Evolutionary conservation across 495 filamentous ascomycete genomes (phyloP).

Genomic region (Penicillium bialowiezense): DNA sequence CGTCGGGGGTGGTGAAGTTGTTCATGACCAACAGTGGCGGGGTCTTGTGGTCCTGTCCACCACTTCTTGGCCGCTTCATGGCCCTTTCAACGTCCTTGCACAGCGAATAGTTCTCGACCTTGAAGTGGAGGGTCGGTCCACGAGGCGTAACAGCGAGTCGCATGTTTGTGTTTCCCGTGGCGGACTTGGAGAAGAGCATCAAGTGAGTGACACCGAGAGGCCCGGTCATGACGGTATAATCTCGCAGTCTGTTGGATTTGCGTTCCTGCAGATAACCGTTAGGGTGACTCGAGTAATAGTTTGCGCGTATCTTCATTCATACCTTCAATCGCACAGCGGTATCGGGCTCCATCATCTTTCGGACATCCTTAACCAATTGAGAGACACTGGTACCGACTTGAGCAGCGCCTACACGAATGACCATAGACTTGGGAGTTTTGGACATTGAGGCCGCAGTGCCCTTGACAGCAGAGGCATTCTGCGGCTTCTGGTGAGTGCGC

Average conservation of each 20-base stretch:
- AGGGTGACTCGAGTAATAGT: neutral
- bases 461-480: slow-evolving; percentile 58
- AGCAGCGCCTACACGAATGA: slow-evolving; percentile 92
- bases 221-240: slow-evolving; percentile 95
- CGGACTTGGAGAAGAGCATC: slow-evolving; percentile 88
- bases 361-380: slow-evolving; percentile 88
- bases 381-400: slow-evolving; percentile 89
- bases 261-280: slow-evolving; percentile 59
- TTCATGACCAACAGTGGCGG: slow-evolving; percentile 97
- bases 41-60: slow-evolving; percentile 76
- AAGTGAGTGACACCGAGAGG: slow-evolving; percentile 93
- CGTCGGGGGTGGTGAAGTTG: slow-evolving; percentile 73
- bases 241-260: slow-evolving; percentile 81
- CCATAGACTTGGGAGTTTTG: slow-evolving; percentile 90
- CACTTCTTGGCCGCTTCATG: slow-evolving; percentile 74
- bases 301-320: slow-evolving; percentile 1
- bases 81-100: slow-evolving; percentile 83
- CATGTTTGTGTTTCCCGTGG: slow-evolving; percentile 87
- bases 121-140: slow-evolving; percentile 89
- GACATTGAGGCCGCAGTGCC: slow-evolving; percentile 46
- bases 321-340: slow-evolving; percentile 81
- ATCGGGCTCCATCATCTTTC: slow-evolving; percentile 90
- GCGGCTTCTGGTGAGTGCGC: slow-evolving; percentile 75
- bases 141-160: slow-evolving; percentile 84
- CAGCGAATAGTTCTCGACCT: slow-evolving; percentile 94